phyloP scores from a whole-genome alignment of 345 rosid species.

The Pistacia vera region DNA sequence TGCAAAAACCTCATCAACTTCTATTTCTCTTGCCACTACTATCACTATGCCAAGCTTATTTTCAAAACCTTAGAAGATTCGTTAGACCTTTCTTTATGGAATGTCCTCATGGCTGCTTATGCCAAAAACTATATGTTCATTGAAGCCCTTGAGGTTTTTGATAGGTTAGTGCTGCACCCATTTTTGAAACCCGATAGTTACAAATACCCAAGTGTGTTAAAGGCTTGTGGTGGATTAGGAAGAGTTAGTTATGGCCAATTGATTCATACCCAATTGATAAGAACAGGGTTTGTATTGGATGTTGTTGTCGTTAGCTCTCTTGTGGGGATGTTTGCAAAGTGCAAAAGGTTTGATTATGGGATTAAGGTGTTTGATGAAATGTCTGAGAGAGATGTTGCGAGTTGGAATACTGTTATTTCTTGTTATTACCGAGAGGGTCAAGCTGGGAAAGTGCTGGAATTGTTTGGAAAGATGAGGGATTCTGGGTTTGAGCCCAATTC shows the following conservation, averaged over 20 bases:
- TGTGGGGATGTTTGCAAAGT: constrained; percentile 55
- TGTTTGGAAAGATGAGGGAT: constrained; percentile 52
- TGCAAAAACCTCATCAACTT: constrained; percentile 57
- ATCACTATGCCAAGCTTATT: constrained; percentile 46
- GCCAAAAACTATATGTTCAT: constrained; percentile 50
- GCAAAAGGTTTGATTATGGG: constrained; percentile 36
- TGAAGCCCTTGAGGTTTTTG: constrained; percentile 53
- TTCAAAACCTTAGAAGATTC: constrained; percentile 34
- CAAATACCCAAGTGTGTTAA: constrained; percentile 64
- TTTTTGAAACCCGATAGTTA: constrained; percentile 51
- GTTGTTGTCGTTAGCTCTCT: constrained; percentile 62
- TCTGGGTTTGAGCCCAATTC: constrained; percentile 64
- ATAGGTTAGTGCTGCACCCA: constrained; percentile 36
- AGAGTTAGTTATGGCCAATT: constrained; percentile 43
- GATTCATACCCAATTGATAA: constrained; percentile 57
- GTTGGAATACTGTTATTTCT: constrained; percentile 75
- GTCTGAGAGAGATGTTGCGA: constrained; percentile 60
- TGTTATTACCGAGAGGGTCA: constrained; percentile 67
- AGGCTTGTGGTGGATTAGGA: constrained; percentile 61
- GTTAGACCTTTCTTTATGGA: constrained; percentile 60
- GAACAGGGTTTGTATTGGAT: constrained; percentile 51
- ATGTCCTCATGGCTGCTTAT: constrained; percentile 56
- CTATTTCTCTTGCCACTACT: constrained; percentile 53
- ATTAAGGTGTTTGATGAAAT: constrained; percentile 70
- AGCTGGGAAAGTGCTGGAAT: constrained; percentile 55